A percentile compares a stretch with the other conserved stretches of the same genome.
Evolutionary conservation across 2,329 filamentous ascomycete species (phyloP).

Genomic region (Colletotrichum eremochloae): DNA sequence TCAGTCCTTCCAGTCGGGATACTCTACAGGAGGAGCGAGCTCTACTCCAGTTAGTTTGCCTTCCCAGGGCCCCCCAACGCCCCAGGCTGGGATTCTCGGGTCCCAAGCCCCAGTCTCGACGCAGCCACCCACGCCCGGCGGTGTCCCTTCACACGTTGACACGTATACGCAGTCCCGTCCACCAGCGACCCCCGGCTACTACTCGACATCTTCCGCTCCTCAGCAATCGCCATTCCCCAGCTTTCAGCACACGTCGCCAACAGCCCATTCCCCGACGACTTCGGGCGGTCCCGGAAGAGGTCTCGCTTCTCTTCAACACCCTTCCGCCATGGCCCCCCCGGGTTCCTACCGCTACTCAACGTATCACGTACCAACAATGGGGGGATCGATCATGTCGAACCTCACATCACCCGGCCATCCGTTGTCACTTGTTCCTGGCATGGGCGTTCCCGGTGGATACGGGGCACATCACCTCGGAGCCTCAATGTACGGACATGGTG

Average conservation of each 20-base stretch:
- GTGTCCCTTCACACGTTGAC: slow-evolving; percentile 69
- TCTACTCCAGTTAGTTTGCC: slow-evolving; percentile 52
- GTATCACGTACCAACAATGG: slow-evolving; percentile 55
- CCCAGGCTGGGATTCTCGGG: slow-evolving; percentile 59
- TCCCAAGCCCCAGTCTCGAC: slow-evolving; percentile 57
- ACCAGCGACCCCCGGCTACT: slow-evolving; percentile 72
- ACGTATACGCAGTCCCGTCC: slow-evolving; percentile 63
- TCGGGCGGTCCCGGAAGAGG: slow-evolving; percentile 55
- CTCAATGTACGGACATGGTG: slow-evolving; percentile 71
- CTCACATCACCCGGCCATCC: slow-evolving; percentile 79
- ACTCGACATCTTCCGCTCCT: slow-evolving; percentile 64
- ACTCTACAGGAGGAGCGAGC: slow-evolving; percentile 62
- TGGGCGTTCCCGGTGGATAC: slow-evolving; percentile 69
- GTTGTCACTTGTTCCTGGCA: slow-evolving; percentile 76
- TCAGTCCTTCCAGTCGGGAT: slow-evolving; percentile 70
- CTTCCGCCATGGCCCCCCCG: slow-evolving; percentile 60
- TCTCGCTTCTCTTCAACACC: slow-evolving; percentile 51
- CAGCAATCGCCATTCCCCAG: slow-evolving; percentile 61
- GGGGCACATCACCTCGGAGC: slow-evolving; percentile 62
- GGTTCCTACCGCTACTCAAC: slow-evolving; percentile 50
- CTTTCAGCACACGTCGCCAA: slow-evolving; percentile 61
- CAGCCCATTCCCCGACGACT: slow-evolving; percentile 57
- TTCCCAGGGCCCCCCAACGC: slow-evolving; percentile 47
- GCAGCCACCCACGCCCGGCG: slow-evolving; percentile 65
- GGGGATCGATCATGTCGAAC: slow-evolving; percentile 81